Evolutionary conservation across 345 rosid genomes (phyloP), one percentile per base, ranked within the genome.

Genomic region (Draba incana): DNA sequence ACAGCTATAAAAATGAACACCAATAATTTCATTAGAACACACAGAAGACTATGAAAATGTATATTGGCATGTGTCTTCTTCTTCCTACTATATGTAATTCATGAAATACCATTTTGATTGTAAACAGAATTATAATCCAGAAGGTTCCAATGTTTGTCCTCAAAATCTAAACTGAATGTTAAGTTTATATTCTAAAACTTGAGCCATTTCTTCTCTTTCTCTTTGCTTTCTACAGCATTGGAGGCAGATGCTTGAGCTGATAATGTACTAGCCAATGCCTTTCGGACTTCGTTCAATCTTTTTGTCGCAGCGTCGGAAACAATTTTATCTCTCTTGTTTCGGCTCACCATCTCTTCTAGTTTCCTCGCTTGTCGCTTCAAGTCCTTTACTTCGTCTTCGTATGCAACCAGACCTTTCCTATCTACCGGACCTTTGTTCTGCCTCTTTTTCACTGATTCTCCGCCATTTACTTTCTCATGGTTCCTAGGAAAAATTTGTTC

Each of bases 121-220:
- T 42, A 66, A 59, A 52, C 59, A 24, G 50, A 35, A 60, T 35
- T 52, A 74, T 52, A 58, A 58, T 50, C 64, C 59, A 20, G 15
- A 72, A 71, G 70, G 58, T 48, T 45, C 13, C 20, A 30, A 28
- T 39, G 52, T 28, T 41, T 72, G 51, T 4, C 70, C 60, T 9
- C n/a, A 43, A 33, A 33, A 61, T 51, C 45, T 35, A 49, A 42
- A 30, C 12, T 57, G 35, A 41, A 13, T 30, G 20, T 8, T 57
- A 33, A 31, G 46, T 30, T 45, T 27, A 27, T 51, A 23, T 82
- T 54, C 61, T 80, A 91, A 76, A 94, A 91, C 83, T 89, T 86
- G 2, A 89, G 96, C 98, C 96, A 91, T 81, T 81, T 89, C 82
- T 94, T 94, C 81, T 91, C 96, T 61, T 83, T 89, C 70, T 91